Base-by-base conservation (phyloP, 306 rosid genomes). In the Cicer yamashitae region DNA sequence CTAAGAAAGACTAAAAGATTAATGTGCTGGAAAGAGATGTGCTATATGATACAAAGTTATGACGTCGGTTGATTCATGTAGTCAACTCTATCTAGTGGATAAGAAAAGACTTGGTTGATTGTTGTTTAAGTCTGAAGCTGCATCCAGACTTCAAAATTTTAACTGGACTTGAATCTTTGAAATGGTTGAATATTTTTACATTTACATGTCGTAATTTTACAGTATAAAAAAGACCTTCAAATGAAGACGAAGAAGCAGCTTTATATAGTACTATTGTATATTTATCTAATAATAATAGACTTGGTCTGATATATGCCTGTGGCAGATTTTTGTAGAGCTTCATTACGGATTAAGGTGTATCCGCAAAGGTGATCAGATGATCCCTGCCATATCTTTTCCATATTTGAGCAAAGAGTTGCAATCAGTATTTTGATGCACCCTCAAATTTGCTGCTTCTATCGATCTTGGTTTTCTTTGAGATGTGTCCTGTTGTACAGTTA, bases 241-340 rank as follows among this genome's bases (percentile, higher is more conserved):
- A 30, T 3, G 43, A 46, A 48, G 14, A 15, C 30, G 68, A 38
- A 7, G 45, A 34, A 60, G 7, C 30, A 5, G 13, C 10, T 56
- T 53, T 34, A 15, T 50, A 25, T 1, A 20, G 34, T 45, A 12
- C 17, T 50, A 25, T 1, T 38, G 30, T 44, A 17, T 37, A 25
- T 2, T 12, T 56, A 10, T 66, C 47, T 57, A 48, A 10, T 52
- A 56, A 41, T n/a, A 58, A 63, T 71, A 20, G 10, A 13, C 56
- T 73, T 46, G 20, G 38, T 58, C 2, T 48, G 6, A 9, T 75
- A 34, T 58, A 63, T 83, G 3, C 25, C 30, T 40, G 47, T 83
- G 76, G 69, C 86, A 87, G 89, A 76, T 71, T 67, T 76, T 62
- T 30, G 22, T 51, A n/a, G 79, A 56, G 71, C 83, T 40, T 39